Conservation (phyloP, 2,329 filamentous ascomycete genomes). For the Alternaria sp. region DNA sequence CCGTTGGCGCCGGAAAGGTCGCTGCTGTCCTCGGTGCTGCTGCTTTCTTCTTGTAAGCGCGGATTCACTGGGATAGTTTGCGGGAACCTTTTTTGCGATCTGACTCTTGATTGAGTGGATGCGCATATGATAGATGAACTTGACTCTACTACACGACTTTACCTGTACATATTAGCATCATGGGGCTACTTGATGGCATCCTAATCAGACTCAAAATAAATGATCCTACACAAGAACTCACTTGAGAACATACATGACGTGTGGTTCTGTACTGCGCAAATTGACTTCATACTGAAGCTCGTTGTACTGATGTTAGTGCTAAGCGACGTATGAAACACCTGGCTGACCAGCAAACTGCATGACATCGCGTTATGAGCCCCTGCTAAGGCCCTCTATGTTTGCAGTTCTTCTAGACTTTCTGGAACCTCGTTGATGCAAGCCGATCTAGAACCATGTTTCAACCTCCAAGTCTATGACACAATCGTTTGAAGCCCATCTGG, state of each 20-base stretch:
- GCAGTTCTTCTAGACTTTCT: background rate
- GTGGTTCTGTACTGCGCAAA: background rate
- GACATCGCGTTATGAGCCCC: background rate
- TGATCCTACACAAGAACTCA: background rate
- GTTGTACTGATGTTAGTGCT: background rate
- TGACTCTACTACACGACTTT: background rate
- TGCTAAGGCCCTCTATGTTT: background rate
- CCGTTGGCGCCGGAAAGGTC: background rate
- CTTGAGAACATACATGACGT: background rate
- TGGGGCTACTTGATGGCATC: background rate
- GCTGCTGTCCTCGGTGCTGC: constrained; percentile 7
- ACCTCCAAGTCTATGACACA: background rate
- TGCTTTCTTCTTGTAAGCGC: constrained; percentile 7
- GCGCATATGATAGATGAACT: background rate
- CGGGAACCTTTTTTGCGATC: background rate
- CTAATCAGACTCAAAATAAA: background rate
- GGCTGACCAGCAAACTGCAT: background rate
- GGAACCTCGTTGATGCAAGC: background rate
- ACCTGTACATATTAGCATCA: background rate
- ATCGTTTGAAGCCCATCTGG: background rate
- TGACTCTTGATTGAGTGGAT: background rate
- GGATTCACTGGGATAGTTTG: background rate
- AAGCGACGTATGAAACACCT: background rate
- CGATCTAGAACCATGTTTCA: background rate
- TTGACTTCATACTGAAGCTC: background rate